These are phyloP conservation scores for Pulveroboletus ravenelii DNA, from an alignment of 768 basidiomycete genomes.

Conservation along the genomic window DNA sequence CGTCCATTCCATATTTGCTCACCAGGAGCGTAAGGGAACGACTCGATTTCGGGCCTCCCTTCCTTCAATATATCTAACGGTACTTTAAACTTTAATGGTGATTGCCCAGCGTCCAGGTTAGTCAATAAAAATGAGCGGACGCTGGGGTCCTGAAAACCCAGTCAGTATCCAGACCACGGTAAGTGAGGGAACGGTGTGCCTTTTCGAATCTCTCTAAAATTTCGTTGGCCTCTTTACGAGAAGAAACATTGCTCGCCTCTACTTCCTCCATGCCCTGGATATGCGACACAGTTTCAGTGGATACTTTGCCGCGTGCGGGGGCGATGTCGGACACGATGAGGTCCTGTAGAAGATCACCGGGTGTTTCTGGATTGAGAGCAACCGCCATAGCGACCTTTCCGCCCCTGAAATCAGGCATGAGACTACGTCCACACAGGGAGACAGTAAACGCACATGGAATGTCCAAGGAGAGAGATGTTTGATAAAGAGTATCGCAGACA, in stretches of 20 bases:
- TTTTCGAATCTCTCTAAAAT: slow-evolving; percentile 59
- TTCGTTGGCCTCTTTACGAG: slow-evolving; percentile 65
- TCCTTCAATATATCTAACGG: slow-evolving; percentile 63
- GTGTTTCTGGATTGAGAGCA: slow-evolving; percentile 46
- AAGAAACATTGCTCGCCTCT: slow-evolving; percentile 51
- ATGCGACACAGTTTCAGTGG: slow-evolving; percentile 61
- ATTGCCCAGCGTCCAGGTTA: slow-evolving; percentile 50
- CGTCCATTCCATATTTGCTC: slow-evolving; percentile 52
- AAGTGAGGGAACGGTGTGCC: slow-evolving; percentile 34
- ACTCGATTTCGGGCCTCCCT: slow-evolving; percentile 64
- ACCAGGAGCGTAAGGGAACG: slow-evolving; percentile 67
- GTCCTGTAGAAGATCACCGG: slow-evolving; percentile 40
- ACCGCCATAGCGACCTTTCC: slow-evolving; percentile 78
- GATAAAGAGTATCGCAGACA: slow-evolving; percentile 48
- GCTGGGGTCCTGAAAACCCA: slow-evolving; percentile 52
- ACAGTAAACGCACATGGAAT: slow-evolving; percentile 69
- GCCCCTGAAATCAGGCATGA: slow-evolving; percentile 45
- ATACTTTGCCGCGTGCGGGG: slow-evolving; percentile 56
- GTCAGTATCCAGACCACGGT: slow-evolving; percentile 1
- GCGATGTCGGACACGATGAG: slow-evolving; percentile 82
- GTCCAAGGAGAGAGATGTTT: slow-evolving; percentile 74
- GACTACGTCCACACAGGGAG: not conserved
- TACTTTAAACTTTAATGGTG: slow-evolving; percentile 60
- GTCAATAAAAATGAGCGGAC: slow-evolving; percentile 84
- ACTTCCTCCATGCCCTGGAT: slow-evolving; percentile 71